Evolutionary conservation across 768 basidiomycete genomes (phyloP).

Genomic region (Hericium erinaceus): DNA sequence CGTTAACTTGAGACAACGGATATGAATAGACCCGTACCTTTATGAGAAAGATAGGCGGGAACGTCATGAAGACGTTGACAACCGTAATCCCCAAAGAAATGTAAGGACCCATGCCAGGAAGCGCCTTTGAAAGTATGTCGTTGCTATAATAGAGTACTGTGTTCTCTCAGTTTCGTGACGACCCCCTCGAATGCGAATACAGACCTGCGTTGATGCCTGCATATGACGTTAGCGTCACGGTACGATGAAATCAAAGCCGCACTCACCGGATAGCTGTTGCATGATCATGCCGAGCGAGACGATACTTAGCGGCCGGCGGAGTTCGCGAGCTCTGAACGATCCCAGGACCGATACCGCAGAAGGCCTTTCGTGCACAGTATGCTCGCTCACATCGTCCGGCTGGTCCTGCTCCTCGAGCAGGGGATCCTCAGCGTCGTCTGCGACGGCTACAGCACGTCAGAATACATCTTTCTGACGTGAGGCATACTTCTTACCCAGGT

Average conservation of each 20-base stretch:
- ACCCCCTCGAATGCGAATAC: background rate
- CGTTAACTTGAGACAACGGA: too few relatives aligned
- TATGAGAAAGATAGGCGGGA: conserved; percentile 80
- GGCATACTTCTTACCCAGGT: conserved; percentile 7
- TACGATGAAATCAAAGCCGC: background rate
- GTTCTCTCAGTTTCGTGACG: background rate
- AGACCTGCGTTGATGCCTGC: conserved; percentile 70
- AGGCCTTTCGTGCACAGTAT: conserved; percentile 3
- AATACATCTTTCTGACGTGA: background rate
- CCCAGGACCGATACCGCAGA: conserved; percentile 41
- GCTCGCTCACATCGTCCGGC: conserved; percentile 17
- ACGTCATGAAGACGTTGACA: conserved; percentile 76
- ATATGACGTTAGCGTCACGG: background rate
- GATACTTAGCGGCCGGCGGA: conserved; percentile 54
- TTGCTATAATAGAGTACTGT: conserved; percentile 88
- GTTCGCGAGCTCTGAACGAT: conserved; percentile 38
- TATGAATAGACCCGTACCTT: conserved; percentile 43
- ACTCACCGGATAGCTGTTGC: conserved; percentile 64
- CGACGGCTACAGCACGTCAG: conserved; percentile 19
- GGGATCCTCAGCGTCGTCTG: conserved; percentile 4
- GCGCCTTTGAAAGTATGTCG: conserved; percentile 68
- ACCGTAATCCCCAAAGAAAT: conserved; percentile 79
- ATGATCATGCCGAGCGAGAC: conserved; percentile 64
- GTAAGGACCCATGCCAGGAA: conserved; percentile 73
- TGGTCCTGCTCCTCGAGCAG: conserved; percentile 16